Conservation (phyloP, 305 asterid species). For the Fraxinus albicans region DNA sequence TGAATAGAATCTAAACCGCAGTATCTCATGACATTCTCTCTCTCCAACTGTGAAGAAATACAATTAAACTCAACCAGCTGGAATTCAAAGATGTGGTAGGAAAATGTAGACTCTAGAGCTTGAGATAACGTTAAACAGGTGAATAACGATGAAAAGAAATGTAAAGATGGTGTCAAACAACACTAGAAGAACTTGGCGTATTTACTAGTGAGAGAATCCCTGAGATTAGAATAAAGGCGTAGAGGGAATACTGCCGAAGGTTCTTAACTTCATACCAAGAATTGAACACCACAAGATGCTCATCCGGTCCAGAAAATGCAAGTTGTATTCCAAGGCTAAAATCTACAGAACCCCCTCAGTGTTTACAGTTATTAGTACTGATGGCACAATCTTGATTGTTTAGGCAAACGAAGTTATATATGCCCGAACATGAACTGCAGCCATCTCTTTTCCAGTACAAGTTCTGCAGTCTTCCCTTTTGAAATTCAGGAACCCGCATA, state of each 20-base stretch:
- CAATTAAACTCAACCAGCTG: constrained; percentile 22
- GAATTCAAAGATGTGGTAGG: background rate
- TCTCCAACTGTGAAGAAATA: background rate
- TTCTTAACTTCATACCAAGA: constrained; percentile 91
- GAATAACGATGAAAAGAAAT: constrained; percentile 17
- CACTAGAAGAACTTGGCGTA: constrained; percentile 57
- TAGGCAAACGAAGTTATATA: constrained; percentile 70
- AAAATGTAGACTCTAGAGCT: background rate
- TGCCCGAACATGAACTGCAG: constrained; percentile 68
- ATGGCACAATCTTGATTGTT: constrained; percentile 89
- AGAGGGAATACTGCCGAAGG: constrained; percentile 85
- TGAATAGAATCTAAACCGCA: background rate
- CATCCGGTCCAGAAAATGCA: constrained; percentile 87
- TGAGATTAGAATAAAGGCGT: constrained; percentile 68
- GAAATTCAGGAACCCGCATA: constrained; percentile 75
- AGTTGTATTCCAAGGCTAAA: constrained; percentile 96
- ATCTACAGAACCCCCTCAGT: constrained; percentile 75
- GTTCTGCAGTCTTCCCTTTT: constrained; percentile 89
- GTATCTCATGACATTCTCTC: background rate
- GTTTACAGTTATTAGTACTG: constrained; percentile 59
- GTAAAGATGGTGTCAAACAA: constrained; percentile 8
- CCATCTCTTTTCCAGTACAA: constrained; percentile 93
- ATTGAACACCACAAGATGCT: constrained; percentile 74
- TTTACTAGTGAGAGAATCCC: constrained; percentile 68
- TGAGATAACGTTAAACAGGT: constrained; percentile 14